These are phyloP conservation scores for Chlamydomonas sp. DNA, from an alignment of 139 green algal genomes.

Conservation along the genomic window DNA sequence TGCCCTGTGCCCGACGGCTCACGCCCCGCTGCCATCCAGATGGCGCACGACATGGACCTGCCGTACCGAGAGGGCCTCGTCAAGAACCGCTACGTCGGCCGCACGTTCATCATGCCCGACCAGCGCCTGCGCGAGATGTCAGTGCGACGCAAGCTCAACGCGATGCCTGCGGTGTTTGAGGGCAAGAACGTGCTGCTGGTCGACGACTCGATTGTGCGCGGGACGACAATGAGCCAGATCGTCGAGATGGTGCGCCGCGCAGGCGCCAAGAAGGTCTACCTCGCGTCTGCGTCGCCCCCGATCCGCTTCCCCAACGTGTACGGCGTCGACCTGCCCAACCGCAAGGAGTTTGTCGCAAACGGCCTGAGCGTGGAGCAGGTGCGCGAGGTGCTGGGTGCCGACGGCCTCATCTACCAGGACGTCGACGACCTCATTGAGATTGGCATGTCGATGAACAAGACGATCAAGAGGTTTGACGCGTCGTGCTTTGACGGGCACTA, in stretches of 20 bases:
- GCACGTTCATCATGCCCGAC: slow-evolving; percentile 99
- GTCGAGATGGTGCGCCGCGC: slow-evolving; percentile 37
- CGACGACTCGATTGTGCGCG: slow-evolving; percentile 97
- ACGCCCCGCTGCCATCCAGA: slow-evolving; percentile 77
- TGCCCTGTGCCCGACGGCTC: slow-evolving; percentile 90
- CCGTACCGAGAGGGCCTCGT: slow-evolving; percentile 94
- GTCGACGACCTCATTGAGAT: slow-evolving; percentile 70
- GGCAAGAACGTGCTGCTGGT: slow-evolving; percentile 92
- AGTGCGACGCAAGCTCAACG: slow-evolving; percentile 95
- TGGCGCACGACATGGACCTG: slow-evolving; percentile 66
- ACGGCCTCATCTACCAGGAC: slow-evolving; percentile 90
- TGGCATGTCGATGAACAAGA: slow-evolving; percentile 71
- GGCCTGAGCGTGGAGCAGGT: slow-evolving; percentile 38
- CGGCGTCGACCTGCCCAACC: slow-evolving; percentile 94
- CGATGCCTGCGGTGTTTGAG: slow-evolving; percentile 88
- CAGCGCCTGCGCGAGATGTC: slow-evolving; percentile 64
- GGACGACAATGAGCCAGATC: slow-evolving; percentile 79
- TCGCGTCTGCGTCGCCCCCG: slow-evolving; percentile 85
- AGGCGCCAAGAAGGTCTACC: slow-evolving; percentile 90
- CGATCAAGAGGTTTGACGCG: slow-evolving; percentile 80
- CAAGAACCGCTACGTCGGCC: slow-evolving; percentile 95
- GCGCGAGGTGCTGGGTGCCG: slow-evolving; percentile 61
- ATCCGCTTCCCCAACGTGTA: slow-evolving; percentile 93
- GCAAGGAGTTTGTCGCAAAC: slow-evolving; percentile 86
- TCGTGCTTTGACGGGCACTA: slow-evolving; percentile 91